Base-by-base conservation (phyloP, 371 early-diverging fungal genomes). In the Mucor piriformis region DNA sequence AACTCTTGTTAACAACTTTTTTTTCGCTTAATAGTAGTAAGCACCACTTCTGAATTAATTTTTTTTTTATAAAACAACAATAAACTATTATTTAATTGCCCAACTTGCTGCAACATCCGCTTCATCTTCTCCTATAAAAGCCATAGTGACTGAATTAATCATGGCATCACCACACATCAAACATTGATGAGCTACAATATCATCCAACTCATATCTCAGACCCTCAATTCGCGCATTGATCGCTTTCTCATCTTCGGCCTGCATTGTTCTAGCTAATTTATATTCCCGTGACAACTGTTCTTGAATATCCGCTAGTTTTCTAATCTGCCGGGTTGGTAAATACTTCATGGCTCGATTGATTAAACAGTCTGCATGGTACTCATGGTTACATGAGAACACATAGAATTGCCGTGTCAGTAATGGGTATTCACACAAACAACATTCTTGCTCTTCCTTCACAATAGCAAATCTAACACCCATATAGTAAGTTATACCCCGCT, bases 131-230 rank as follows among this genome's bases (percentile, higher is more conserved):
- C 63, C 69, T 23, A 91, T 64, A 57, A 96, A 91, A 5, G 91
- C 89, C 58, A 81, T 68, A 37, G 84, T 85, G 27, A 95, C 86
- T 3, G 85, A 83, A 47, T 85, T 81, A 57, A 95, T 93, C 88
- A 94, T 94, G 27, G 88, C 69, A 55, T 95, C 95, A 13, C 95
- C 94, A 50, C 96, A 96, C 11, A 92, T 67, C 18, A 87, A 67
- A 67, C 96, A 96, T 62, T 96, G 95, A 13, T 80, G 74, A 3
- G 94, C 92, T 2, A 96, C 83, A 33, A 93, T 70, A 21, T 90
- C 82, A 52, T 95, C 93, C 46, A 94, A 70, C 53, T 93, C 86
- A 13, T 84, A 83, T 66, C 88, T 55, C 23, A 72, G 33, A 13
- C 46, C 43, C 27, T 69, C 73, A 24, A 65, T 72, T 2, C 64